phyloP scores from a whole-genome alignment of 179 eudicot genomes.

The Amaranthus tricolor region DNA sequence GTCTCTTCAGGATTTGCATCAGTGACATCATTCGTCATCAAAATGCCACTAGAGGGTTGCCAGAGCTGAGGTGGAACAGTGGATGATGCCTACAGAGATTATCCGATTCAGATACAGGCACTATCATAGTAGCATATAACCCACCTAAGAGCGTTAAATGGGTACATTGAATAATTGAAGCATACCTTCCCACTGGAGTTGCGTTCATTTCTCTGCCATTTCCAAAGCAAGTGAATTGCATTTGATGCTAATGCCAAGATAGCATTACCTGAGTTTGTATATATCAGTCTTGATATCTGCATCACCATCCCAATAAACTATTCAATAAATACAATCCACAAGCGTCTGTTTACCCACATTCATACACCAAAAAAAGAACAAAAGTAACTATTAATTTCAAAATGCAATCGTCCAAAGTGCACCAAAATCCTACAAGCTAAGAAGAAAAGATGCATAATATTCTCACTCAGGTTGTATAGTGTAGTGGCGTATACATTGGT shows the following conservation, averaged over 20 bases:
- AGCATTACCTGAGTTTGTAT: slow-evolving; percentile 91
- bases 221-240: slow-evolving; percentile 91
- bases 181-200: slow-evolving; percentile 78
- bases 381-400: neutral
- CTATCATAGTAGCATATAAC: slow-evolving; percentile 1
- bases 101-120: neutral
- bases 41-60: slow-evolving; percentile 90
- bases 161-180: slow-evolving; percentile 1
- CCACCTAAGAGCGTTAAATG: neutral
- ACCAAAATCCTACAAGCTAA: neutral
- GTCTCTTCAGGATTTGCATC: slow-evolving; percentile 79
- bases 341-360: neutral
- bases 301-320: slow-evolving; percentile 8
- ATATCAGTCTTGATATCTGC: slow-evolving; percentile 85
- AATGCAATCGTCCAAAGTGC: neutral
- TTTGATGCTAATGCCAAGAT: slow-evolving; percentile 84
- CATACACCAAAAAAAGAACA: neutral
- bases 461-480: neutral
- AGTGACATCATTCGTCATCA: slow-evolving; percentile 81
- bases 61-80: slow-evolving; percentile 76
- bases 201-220: slow-evolving; percentile 85
- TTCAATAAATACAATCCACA: neutral
- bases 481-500: neutral
- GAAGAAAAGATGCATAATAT: neutral
- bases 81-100: slow-evolving; percentile 63